phyloP scores from a whole-genome alignment of 2,329 filamentous ascomycete species.

The Monilinia polystroma region DNA sequence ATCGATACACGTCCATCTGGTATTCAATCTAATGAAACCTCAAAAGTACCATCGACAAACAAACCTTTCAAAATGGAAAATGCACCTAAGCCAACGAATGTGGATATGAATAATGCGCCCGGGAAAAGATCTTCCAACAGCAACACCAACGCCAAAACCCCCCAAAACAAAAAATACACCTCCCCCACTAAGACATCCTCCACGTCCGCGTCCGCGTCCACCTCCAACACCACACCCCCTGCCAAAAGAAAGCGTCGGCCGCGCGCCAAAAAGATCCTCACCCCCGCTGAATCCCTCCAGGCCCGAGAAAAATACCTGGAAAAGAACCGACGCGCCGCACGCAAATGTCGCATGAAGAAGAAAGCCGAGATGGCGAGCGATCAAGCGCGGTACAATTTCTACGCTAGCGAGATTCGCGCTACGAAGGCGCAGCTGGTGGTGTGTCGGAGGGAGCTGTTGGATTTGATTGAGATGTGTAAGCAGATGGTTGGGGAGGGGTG shows the following conservation, averaged over 20 bases:
- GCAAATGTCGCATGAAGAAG: slow-evolving; percentile 16
- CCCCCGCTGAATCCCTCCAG: not conserved
- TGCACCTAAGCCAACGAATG: not conserved
- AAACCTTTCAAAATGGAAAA: not conserved
- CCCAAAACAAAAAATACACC: not conserved
- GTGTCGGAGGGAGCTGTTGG: not conserved
- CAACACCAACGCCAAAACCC: not conserved
- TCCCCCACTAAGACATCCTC: no score
- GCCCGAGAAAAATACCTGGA: slow-evolving; percentile 7
- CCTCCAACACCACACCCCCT: not conserved
- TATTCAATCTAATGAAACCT: no score
- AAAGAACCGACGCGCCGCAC: slow-evolving; percentile 8
- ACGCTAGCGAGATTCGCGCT: not conserved
- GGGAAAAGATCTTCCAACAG: not conserved
- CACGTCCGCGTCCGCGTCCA: not conserved
- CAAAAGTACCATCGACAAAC: not conserved
- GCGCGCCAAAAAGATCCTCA: slow-evolving; percentile 6
- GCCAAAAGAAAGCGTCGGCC: slow-evolving; percentile 10
- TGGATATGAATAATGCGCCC: not conserved
- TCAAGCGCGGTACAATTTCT: not conserved
- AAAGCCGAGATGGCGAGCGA: slow-evolving; percentile 3
- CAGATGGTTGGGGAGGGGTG: not conserved
- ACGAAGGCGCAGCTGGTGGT: not conserved
- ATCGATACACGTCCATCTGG: not conserved
- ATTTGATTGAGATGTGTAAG: slow-evolving; percentile 8